Evolutionary conservation across 1,139 yeast species (phyloP).

Genomic region (Ogataea hybrid): DNA sequence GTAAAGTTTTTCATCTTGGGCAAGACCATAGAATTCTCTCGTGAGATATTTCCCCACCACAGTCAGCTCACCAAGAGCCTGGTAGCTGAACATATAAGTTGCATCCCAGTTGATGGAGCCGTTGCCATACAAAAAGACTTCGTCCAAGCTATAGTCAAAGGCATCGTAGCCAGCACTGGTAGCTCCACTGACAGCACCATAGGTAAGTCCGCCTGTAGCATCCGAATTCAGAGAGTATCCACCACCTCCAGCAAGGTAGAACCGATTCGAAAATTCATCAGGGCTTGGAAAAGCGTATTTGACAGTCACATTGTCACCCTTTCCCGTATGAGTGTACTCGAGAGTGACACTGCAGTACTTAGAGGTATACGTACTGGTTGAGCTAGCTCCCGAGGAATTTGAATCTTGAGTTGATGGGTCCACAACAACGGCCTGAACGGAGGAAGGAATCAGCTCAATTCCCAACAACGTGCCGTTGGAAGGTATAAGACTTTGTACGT

Average conservation of each 20-base stretch:
- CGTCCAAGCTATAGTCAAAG: slow-evolving; percentile 2
- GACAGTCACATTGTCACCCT: slow-evolving; percentile 3
- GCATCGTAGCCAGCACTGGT: slow-evolving; percentile 11
- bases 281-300: slow-evolving; percentile 4
- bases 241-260: slow-evolving; percentile 9
- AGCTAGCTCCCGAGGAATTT: neutral
- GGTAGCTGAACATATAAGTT: slow-evolving; percentile 7
- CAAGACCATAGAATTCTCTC: slow-evolving; percentile 1
- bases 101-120: slow-evolving; percentile 10
- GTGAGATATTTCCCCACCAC: slow-evolving; percentile 4
- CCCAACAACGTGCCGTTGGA: slow-evolving; percentile 3
- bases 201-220: neutral
- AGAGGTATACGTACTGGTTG: neutral
- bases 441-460: neutral
- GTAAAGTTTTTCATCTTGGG: slow-evolving; percentile 1
- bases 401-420: neutral
- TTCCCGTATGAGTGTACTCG: slow-evolving; percentile 6
- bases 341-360: slow-evolving; percentile 4
- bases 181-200: slow-evolving; percentile 6
- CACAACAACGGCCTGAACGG: neutral
- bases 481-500: slow-evolving; percentile 2
- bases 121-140: slow-evolving; percentile 3
- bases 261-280: slow-evolving; percentile 1
- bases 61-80: slow-evolving; percentile 8
- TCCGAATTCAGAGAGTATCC: slow-evolving; percentile 3